Base-by-base conservation (phyloP, 2,329 filamentous ascomycete genomes). In the Onygenales sp. region DNA sequence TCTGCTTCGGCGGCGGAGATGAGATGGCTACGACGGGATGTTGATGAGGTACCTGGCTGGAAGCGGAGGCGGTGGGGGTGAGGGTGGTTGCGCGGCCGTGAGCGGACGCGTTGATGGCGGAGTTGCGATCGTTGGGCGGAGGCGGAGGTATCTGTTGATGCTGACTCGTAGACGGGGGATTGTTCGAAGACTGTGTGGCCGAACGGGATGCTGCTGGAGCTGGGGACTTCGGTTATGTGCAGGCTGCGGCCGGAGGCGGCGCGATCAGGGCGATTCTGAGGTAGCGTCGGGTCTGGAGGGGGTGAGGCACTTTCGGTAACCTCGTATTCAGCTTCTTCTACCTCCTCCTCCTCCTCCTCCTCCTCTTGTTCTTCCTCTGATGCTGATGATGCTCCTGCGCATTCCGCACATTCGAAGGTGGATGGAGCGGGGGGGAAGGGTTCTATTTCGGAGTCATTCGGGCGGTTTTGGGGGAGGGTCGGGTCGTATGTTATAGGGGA, bases 201-300 rank as follows among this genome's bases (percentile, higher is more conserved):
- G 36, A 50, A 45, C 27, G 49, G 52, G 32, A 52, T 33, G 17
- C 44, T 49, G 33, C 46, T 56, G 21, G 45, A 52, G 36, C 42
- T 48, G 6, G 55, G 52, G 40, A 52, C 45, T 33, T 54, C 55
- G 31, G 48, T 54, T 31, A 56, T 48, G 27, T 54, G 55, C n/a
- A 53, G 51, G 17, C 36, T 48, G 10, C 39, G 34, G 11, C 45
- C 45, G 67, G 68, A 54, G 56, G 56, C 55, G 43, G 63, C 59
- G 42, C 66, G 64, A 54, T 74, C 65, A 4, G 73, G 74, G 44
- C 74, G 70, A 58, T 72, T 66, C 49, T 76, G 74, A 17, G 74
- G 74, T 4, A 77, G 66, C 6, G 73, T 76, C 31, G 74, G 71
- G 55, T 77, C 73, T n/a, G 53, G 54, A 34, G 50, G 53, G 34